Conservation (phyloP, 345 rosid genomes). For the Linum lewisii region DNA sequence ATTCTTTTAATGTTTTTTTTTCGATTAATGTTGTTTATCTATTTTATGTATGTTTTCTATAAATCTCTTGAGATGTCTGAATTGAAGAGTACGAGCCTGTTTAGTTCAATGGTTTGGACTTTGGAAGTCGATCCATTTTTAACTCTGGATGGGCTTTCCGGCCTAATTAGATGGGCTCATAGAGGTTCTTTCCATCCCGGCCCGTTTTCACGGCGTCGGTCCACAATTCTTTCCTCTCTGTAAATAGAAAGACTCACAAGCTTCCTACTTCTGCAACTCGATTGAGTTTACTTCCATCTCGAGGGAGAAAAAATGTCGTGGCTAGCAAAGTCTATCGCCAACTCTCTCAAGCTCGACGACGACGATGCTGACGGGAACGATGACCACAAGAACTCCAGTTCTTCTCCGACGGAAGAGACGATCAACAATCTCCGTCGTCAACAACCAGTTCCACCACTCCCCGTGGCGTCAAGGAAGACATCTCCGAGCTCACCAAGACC, state of each 20-base stretch:
- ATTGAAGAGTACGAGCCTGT: no score
- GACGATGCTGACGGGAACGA: slow-evolving; percentile 16
- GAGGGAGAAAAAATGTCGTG: slow-evolving; percentile 39
- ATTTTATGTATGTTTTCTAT: no score
- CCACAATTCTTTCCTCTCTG: background rate
- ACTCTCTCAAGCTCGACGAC: slow-evolving; percentile 44
- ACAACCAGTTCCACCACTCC: slow-evolving; percentile 20
- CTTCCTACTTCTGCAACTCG: background rate
- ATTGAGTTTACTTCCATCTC: background rate
- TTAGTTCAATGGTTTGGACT: no score
- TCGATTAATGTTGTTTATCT: no score
- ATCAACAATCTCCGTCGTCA: slow-evolving; percentile 18
- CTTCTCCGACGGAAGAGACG: background rate
- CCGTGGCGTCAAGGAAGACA: slow-evolving; percentile 78
- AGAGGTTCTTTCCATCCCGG: background rate
- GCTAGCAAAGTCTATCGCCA: slow-evolving; percentile 59
- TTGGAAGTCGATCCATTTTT: no score
- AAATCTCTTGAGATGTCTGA: no score
- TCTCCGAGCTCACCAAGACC: slow-evolving; percentile 67
- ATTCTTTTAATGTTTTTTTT: no score
- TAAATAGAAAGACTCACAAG: background rate
- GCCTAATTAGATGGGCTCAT: background rate
- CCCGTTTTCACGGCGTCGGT: background rate
- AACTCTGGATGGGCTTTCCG: background rate
- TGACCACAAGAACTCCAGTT: slow-evolving; percentile 4